phyloP scores from a whole-genome alignment of 495 filamentous ascomycete species.

The Penicillium ochrochloron region DNA sequence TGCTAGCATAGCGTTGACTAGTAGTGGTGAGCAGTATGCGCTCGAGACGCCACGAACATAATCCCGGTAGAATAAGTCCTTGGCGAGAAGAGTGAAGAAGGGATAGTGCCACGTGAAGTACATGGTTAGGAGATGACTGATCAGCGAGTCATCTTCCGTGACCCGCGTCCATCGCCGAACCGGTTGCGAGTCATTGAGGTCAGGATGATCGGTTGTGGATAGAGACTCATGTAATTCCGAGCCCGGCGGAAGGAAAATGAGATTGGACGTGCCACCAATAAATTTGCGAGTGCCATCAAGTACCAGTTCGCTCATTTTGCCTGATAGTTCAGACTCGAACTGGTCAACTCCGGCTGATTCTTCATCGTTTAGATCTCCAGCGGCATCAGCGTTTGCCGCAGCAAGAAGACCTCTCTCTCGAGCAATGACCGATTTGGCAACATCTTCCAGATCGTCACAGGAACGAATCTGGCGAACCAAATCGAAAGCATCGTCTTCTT shows the following conservation, averaged over 20 bases:
- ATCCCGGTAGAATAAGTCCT: conserved; percentile 84
- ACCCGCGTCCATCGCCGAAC: conserved; percentile 86
- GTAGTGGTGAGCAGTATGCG: conserved; percentile 81
- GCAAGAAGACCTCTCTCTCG: conserved; percentile 50
- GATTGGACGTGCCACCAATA: conserved; percentile 92
- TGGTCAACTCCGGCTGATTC: conserved; percentile 46
- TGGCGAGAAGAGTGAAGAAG: conserved; percentile 94
- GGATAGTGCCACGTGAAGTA: conserved; percentile 99
- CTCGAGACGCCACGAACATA: conserved; percentile 69
- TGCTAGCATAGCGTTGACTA: conserved; percentile 96
- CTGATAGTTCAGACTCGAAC: conserved; percentile 85
- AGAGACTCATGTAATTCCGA: conserved; percentile 55
- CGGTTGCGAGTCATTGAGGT: conserved; percentile 40
- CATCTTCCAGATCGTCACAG: conserved; percentile 88
- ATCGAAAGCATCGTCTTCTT: conserved; percentile 77
- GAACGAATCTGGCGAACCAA: conserved; percentile 86
- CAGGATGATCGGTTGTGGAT: conserved; percentile 26
- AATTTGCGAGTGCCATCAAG: conserved; percentile 91
- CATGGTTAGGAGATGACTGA: conserved; percentile 91
- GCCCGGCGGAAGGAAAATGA: conserved; percentile 76
- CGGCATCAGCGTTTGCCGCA: conserved; percentile 22
- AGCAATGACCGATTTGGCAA: conserved; percentile 78
- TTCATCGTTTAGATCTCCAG: conserved; percentile 37
- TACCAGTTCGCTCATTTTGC: conserved; percentile 91
- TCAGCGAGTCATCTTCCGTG: conserved; percentile 75